A percentile compares a stretch with the other conserved stretches of the same genome.
Conservation (phyloP, 345 rosid species). For the Nasturtium officinale region DNA sequence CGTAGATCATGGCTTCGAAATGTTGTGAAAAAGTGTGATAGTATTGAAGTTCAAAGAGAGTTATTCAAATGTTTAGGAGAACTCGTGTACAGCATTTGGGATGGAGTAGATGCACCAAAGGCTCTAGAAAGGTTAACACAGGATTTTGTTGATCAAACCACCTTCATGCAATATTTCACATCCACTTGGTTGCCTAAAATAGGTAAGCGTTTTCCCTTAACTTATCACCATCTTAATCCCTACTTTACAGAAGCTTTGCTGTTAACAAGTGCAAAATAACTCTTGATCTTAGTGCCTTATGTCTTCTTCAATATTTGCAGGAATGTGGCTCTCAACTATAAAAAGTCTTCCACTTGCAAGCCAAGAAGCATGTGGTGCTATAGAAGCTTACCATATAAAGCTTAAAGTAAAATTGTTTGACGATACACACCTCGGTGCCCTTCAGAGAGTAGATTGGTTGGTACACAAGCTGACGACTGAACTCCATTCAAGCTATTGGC, state of each 20-base stretch:
- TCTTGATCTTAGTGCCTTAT: slow-evolving; percentile 7
- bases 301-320: slow-evolving; percentile 46
- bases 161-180: slow-evolving; percentile 76
- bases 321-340: slow-evolving; percentile 90
- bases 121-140: slow-evolving; percentile 63
- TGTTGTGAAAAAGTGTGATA: slow-evolving; percentile 70
- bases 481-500: slow-evolving; percentile 93
- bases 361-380: slow-evolving; percentile 95
- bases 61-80: slow-evolving; percentile 79
- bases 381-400: slow-evolving; percentile 95
- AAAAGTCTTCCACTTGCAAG: slow-evolving; percentile 89
- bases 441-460: slow-evolving; percentile 92
- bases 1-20: slow-evolving; percentile 95
- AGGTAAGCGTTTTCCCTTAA: slow-evolving; percentile 53
- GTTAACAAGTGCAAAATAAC: not conserved
- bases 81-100: slow-evolving; percentile 70
- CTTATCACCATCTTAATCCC: not conserved
- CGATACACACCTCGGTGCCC: slow-evolving; percentile 92
- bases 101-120: slow-evolving; percentile 54
- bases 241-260: not conserved
- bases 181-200: slow-evolving; percentile 90
- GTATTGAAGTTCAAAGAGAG: slow-evolving; percentile 69
- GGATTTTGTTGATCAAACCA: slow-evolving; percentile 81
- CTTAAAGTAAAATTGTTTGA: slow-evolving; percentile 81
- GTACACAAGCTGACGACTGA: slow-evolving; percentile 94